Percentiles rank a stretch among this genome's conserved stretches.
Conservation (phyloP, 345 rosid genomes). For the Hypericum perforatum region DNA sequence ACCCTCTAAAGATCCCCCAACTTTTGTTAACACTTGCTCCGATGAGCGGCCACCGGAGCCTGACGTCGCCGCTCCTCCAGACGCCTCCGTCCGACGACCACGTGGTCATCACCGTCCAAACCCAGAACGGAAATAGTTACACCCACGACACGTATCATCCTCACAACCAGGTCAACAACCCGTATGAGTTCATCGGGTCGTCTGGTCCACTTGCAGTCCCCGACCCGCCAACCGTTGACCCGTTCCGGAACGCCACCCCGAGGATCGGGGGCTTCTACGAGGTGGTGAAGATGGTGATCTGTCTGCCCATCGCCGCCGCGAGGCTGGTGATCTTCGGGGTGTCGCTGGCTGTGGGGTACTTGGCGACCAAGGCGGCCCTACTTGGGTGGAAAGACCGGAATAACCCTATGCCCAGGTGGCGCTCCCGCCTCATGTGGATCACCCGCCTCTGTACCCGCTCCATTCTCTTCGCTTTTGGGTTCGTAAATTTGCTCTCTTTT, state of each 20-base stretch:
- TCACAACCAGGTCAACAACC: slow-evolving; percentile 21
- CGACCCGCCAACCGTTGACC: slow-evolving; percentile 45
- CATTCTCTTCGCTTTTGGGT: slow-evolving; percentile 95
- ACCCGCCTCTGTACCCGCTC: slow-evolving; percentile 65
- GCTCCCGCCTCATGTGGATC: slow-evolving; percentile 79
- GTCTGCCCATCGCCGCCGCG: slow-evolving; percentile 54
- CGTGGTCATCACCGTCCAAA: too few relatives aligned
- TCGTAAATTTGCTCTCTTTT: slow-evolving; percentile 1
- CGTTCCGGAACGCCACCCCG: slow-evolving; percentile 60
- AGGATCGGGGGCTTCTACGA: slow-evolving; percentile 57
- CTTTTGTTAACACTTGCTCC: too few relatives aligned
- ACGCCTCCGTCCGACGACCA: too few relatives aligned
- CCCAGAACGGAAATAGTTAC: slow-evolving; percentile 4
- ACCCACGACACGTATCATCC: neutral
- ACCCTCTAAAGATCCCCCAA: too few relatives aligned
- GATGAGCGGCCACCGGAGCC: too few relatives aligned
- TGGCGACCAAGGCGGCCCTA: slow-evolving; percentile 66
- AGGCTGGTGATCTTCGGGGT: slow-evolving; percentile 59
- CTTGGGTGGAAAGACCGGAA: slow-evolving; percentile 78
- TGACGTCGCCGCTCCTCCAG: too few relatives aligned
- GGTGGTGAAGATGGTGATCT: slow-evolving; percentile 49
- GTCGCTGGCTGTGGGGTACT: slow-evolving; percentile 51
- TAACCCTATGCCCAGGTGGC: slow-evolving; percentile 84
- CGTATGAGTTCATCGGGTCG: slow-evolving; percentile 52
- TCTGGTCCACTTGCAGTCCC: slow-evolving; percentile 33